Percentiles rank a stretch among this genome's conserved stretches.
phyloP scores from a whole-genome alignment of 225 moss, liverwort and hornwort species.

The Rhytidiadelphus loreus region DNA sequence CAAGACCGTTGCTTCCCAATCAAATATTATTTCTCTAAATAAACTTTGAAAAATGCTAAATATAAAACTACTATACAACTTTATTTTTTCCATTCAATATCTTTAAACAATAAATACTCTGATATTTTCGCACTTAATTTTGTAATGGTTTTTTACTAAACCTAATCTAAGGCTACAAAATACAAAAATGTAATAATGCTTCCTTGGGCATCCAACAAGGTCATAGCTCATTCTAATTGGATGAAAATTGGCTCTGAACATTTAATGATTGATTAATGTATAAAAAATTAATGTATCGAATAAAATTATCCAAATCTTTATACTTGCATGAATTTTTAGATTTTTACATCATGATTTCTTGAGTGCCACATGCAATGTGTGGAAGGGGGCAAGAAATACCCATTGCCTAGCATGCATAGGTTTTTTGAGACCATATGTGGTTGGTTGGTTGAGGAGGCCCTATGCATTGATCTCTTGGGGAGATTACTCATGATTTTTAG shows the following conservation, averaged over 20 bases:
- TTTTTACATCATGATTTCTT: not conserved
- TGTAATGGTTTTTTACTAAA: fast-evolving
- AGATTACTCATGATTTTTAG: too few relatives aligned
- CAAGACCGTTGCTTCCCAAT: fast-evolving
- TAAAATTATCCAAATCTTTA: not conserved
- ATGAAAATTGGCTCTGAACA: not conserved
- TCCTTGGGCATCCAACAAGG: not conserved
- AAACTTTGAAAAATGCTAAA: not conserved
- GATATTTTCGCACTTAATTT: not conserved
- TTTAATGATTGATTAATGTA: not conserved
- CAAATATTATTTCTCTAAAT: not conserved
- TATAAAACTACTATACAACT: not conserved
- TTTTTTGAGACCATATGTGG: fast-evolving
- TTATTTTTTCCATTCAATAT: not conserved
- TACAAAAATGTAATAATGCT: not conserved
- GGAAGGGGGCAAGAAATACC: not conserved
- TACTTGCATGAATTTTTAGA: not conserved
- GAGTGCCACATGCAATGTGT: fast-evolving
- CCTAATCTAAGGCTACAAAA: not conserved
- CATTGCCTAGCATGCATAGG: fast-evolving
- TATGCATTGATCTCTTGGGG: too few relatives aligned
- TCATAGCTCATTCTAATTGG: not conserved
- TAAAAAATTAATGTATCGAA: not conserved
- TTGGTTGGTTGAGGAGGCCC: not conserved
- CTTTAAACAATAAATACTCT: not conserved